Evolutionary conservation across 768 basidiomycete genomes (phyloP), one percentile per base, ranked within the genome.

Genomic region (Tricholoma hemisulphureum): DNA sequence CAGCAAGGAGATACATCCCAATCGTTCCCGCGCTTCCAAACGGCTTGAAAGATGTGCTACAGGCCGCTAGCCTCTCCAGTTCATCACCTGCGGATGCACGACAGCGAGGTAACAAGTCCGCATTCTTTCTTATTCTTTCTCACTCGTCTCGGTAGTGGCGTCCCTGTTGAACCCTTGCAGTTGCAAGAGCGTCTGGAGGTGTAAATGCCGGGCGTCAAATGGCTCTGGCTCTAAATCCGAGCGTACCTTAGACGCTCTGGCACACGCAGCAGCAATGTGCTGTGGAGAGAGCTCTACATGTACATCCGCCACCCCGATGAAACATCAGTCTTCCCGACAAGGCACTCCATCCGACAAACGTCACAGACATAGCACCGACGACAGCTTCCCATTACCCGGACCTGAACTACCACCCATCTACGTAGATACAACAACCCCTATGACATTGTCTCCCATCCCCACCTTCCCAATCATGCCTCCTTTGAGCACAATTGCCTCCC

Each of bases 1-100:
- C 63, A 89, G 88, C 83, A 24, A 80, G 78, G 62, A 78, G 88
- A 61, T 90, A 83, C 67, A 84, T 89, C 63, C 88, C 88, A 7
- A 86, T 87, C 28, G 76, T 79, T 3, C 89, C 89, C 11, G 80
- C 89, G 1, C 70, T 91, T 35, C 89, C 89, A 9, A 90, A 91
- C 61, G 89, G 89, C 32, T 74, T 91, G 26, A 81, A 80, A 56
- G 88, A 89, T 69, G 77, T 78, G 6, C 59, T 79, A 31, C 71
- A 66, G 61, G 66, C 68, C 50, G 70, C 62, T n/a, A 59, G 62
- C 26, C 63, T 72, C 29, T 56, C 61, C 14, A 60, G 61, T 34
- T 55, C 67, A 21, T 57, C 63, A 13, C 72, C 77, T 29, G 63
- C 80, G 21, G 76, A 82, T 66, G 67, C 75, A 41, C 76, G 82